These are phyloP conservation scores for Cladobotryum protrusum DNA, from an alignment of 2,329 filamentous ascomycete genomes.

Conservation along the genomic window DNA sequence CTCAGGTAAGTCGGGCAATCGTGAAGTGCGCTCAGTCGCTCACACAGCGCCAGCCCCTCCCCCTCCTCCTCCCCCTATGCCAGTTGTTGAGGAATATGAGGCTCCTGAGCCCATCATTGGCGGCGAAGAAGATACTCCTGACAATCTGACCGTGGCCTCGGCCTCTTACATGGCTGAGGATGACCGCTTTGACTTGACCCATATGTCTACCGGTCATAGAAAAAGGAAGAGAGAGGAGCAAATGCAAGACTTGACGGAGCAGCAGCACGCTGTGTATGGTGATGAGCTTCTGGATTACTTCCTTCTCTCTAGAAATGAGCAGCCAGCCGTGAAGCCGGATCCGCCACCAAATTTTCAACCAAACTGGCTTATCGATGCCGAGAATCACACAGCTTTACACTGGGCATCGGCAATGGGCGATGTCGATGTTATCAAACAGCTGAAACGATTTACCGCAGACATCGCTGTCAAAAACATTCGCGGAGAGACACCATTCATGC, in stretches of 20 bases:
- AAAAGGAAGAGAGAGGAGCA: constrained; percentile 73
- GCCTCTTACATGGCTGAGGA: constrained; percentile 82
- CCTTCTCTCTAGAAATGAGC: constrained; percentile 75
- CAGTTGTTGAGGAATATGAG: constrained; percentile 56
- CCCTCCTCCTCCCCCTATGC: constrained; percentile 13
- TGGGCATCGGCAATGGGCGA: constrained; percentile 99
- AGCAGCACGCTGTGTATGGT: constrained; percentile 84
- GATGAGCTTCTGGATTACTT: constrained; percentile 96
- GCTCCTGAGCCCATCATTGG: constrained; percentile 54
- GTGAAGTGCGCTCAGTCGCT: constrained; percentile 9
- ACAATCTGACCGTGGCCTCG: constrained; percentile 76
- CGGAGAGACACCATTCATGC: constrained; percentile 89
- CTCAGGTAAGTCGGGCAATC: constrained; percentile 13
- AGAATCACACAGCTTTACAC: constrained; percentile 86
- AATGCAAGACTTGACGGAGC: constrained; percentile 60
- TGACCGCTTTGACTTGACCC: constrained; percentile 65
- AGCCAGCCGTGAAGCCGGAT: constrained; percentile 63
- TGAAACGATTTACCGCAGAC: constrained; percentile 74
- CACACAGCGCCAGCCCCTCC: constrained; percentile 18
- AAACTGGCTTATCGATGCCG: constrained; percentile 87
- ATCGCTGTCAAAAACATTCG: constrained; percentile 63
- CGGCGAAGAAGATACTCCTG: constrained; percentile 69
- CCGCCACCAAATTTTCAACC: constrained; percentile 83
- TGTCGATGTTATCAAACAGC: constrained; percentile 79
- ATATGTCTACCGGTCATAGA: constrained; percentile 51